Percentiles rank a stretch among this genome's conserved stretches.
phyloP scores from a whole-genome alignment of 2,329 filamentous ascomycete species.

The Diaporthe ilicicola region DNA sequence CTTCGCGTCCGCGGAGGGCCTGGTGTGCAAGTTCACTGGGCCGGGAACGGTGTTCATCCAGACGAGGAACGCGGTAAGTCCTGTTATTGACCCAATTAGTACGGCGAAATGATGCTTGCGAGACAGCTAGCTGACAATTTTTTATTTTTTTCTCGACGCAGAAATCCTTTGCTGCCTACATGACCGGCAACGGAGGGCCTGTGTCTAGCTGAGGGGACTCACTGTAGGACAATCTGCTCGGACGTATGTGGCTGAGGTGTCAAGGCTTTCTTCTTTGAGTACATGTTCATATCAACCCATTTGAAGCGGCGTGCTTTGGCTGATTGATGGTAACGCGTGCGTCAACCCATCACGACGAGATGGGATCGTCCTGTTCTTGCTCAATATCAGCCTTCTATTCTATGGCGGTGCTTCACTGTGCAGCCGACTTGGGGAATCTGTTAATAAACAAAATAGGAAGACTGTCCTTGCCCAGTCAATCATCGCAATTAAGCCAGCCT shows the following conservation, averaged over 20 bases:
- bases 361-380: not conserved
- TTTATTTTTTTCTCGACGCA: not conserved
- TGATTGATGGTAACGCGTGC: not conserved
- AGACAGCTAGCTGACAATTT: not conserved
- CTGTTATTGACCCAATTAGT: not conserved
- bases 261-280: not conserved
- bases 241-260: not conserved
- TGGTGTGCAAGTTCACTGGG: conserved; percentile 93
- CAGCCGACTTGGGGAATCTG: not conserved
- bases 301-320: not conserved
- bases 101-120: not conserved
- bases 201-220: not conserved
- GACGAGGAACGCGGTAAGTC: conserved; percentile 80
- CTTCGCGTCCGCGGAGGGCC: conserved; percentile 81
- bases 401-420: not conserved
- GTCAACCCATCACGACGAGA: not conserved
- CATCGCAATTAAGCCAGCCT: not conserved
- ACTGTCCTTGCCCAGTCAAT: too few relatives aligned
- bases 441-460: not conserved
- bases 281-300: conserved; percentile 1
- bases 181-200: conserved; percentile 27
- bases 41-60: conserved; percentile 94
- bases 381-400: not conserved
- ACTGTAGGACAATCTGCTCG: not conserved
- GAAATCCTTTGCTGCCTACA: conserved; percentile 34